Base-by-base conservation (phyloP, 1,139 yeast genomes). In the Blastobotrys buckinghamii region DNA sequence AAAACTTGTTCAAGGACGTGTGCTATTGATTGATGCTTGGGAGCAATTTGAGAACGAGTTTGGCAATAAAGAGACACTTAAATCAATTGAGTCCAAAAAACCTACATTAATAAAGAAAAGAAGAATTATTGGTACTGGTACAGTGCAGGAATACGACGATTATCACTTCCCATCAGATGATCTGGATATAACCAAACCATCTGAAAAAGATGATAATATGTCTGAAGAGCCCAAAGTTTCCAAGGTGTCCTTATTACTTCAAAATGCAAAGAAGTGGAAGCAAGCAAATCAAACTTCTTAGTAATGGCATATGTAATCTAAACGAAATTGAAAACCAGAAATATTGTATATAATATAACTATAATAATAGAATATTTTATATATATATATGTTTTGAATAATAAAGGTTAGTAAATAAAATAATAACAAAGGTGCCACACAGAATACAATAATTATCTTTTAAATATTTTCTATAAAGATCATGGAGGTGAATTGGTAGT, bases 221-320 rank as follows among this genome's bases (percentile, higher is more conserved):
- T 7, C 29, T 17, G 37, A 33, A 17, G 37, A 17, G 16, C 30
- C 41, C 29, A 39, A 39, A 24, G 13, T n/a, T 8, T 29, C 32
- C 19, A 64, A 70, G 45, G 64, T 78, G 52, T 70, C 76, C 50
- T 77, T 76, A 57, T 78, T 85, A 51, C 69, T 83, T 65, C 79
- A 75, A 50, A 77, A 78, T 61, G 92, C 88, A 10, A 75, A 73
- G 62, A 76, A 76, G 62, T 84, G 87, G 90, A 69, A 64, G 42
- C 35, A 19, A n/a, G n/a, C n/a, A n/a, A n/a, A n/a, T n/a, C n/a
- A n/a, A n/a, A n/a, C n/a, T n/a, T n/a, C n/a, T n/a, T n/a, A n/a
- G n/a, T n/a, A n/a, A n/a, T n/a, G n/a, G n/a, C n/a, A n/a, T n/a
- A n/a, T n/a, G n/a, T n/a, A n/a, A n/a, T n/a, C n/a, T n/a, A n/a